Conservation (phyloP, 176 grass and related monocot genomes). For the Phragmites australis region DNA sequence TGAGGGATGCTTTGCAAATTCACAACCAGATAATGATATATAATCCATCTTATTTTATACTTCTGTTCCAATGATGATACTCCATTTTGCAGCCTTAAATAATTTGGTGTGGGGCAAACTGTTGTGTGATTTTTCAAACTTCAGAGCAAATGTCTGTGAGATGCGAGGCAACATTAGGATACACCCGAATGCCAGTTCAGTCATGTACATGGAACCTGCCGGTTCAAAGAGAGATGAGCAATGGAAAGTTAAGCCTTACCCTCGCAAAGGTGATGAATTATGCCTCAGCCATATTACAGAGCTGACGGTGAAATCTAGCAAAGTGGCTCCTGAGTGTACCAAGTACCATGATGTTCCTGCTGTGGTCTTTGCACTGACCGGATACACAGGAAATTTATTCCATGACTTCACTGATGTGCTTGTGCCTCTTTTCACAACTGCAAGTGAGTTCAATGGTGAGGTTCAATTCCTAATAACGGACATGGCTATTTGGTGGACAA, state of each 20-base stretch:
- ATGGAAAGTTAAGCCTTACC: constrained; percentile 82
- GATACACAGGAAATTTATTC: constrained; percentile 89
- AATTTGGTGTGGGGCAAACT: constrained; percentile 34
- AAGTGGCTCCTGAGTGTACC: constrained; percentile 60
- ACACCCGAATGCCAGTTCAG: constrained; percentile 52
- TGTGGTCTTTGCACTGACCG: constrained; percentile 74
- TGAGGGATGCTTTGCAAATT: not conserved
- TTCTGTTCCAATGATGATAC: not conserved
- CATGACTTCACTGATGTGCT: constrained; percentile 92
- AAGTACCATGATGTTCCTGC: constrained; percentile 63
- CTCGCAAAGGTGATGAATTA: constrained; percentile 75
- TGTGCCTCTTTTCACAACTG: constrained; percentile 84
- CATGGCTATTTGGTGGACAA: constrained; percentile 72
- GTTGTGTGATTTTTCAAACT: constrained; percentile 81
- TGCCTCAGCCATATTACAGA: constrained; percentile 67
- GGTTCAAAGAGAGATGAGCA: constrained; percentile 50
- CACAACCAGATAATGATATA: not conserved
- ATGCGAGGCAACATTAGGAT: constrained; percentile 80
- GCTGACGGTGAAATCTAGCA: constrained; percentile 58
- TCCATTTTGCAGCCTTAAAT: constrained; percentile 20
- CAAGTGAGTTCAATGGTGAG: constrained; percentile 86
- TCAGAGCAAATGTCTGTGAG: constrained; percentile 77
- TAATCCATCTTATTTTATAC: not conserved
- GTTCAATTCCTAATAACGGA: constrained; percentile 82
- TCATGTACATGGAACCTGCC: constrained; percentile 67